Base-by-base conservation (phyloP, 192 early-diverging fungal species). In the Coemansia aciculifera region DNA sequence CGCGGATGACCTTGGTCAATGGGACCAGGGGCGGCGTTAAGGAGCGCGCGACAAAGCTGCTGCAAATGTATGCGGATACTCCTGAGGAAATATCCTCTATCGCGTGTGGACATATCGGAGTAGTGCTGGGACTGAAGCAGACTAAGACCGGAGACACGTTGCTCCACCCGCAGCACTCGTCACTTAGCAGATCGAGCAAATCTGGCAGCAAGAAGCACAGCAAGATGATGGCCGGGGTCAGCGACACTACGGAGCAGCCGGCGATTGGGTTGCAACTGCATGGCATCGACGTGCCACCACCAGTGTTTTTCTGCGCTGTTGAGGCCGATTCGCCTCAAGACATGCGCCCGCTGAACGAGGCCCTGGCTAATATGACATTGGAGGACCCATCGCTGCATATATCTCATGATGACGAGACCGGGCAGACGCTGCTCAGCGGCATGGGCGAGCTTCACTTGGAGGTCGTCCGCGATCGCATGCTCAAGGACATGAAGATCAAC, bases 401-500 rank as follows among this genome's bases (percentile, higher is more conserved):
- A 13, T 65, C 85, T 15, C 80, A 78, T 9, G 90, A 96, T 69
- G 86, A 86, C 46, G 96, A 96, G 59, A 94, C 93, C 1, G 94
- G 95, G 0, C 96, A 98, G 71, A 91, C 88, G 19, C 69, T 96
- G 56, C 71, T 98, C 5, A 88, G 91, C 68, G 96, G 95, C 0
- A 95, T 96, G 94, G 96, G 96, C 7, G 96, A 96, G 68, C 83
- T 98, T 59, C 96, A 98, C 72, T 73, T 98, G 32, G 96, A 98
- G 65, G 90, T 98, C 15, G 88, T 94, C 12, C 88, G 88, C 43
- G 94, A 94, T 37, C 78, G 95, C n/a, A 77, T 98, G 24, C 39
- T 90, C n/a, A 89, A 89, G 31, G 90, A 90, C 29, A 89, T 93
- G 69, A 88, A 89, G 62, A 87, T 91, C 61, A 87, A 89, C 27